Base-by-base conservation (phyloP, 495 filamentous ascomycete species). In the Aspergillus cristatus region DNA sequence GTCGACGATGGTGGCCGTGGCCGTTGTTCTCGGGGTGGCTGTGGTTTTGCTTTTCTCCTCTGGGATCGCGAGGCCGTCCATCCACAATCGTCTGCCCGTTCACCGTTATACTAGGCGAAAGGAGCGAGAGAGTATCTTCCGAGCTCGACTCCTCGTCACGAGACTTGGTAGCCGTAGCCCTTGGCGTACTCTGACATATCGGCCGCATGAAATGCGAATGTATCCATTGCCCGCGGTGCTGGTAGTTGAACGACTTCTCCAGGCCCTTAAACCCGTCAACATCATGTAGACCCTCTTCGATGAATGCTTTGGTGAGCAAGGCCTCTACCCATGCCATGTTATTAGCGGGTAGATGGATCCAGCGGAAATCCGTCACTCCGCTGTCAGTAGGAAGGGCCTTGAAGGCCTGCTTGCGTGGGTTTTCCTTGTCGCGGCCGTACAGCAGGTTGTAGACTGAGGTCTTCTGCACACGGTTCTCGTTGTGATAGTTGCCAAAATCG, bases 161-260 rank as follows among this genome's bases (percentile, higher is more conserved):
- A 5, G 20, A 24, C 20, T 24, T n/a, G n/a, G n/a, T n/a, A n/a
- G n/a, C n/a, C n/a, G n/a, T 28, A 18, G 67, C 62, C 18, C 71
- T 62, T 3, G 71, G 68, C 3, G 75, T 76, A 34, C 71, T 71
- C 42, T 81, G 74, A 44, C 75, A 79, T 22, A 77, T 51, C 0
- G 76, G 74, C 39, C 78, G 60, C 78, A 84, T 82, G 32, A 81
- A 84, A 43, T 78, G 68, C 0, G 78, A 76, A 52, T 84, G 79
- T 7, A 68, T 67, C 36, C 70, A 62, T 20, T 70, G 71, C 0
- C 79, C 78, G 0, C 73, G 68, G 49, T 82, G 78, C 35, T 80
- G 75, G 41, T 81, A 76, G 24, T 67, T 73, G 40, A 81, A 78
- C 1, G 71, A 76, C 48, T 71, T 74, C 45, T 81, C 78, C 10